Evolutionary conservation across 2,329 filamentous ascomycete genomes (phyloP).

Genomic region (Simplicillium sp.): DNA sequence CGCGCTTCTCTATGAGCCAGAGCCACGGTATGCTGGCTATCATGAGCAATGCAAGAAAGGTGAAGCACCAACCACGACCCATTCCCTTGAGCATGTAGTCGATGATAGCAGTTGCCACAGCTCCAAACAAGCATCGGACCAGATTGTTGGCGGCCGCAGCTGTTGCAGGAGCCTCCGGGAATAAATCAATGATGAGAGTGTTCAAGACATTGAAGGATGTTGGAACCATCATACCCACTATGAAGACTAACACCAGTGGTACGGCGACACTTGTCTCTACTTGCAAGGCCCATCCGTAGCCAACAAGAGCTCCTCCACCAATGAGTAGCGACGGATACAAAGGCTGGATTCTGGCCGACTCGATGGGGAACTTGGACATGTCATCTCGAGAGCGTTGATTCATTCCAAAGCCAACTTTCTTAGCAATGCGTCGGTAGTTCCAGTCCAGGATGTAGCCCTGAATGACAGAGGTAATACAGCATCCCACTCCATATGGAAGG

Average conservation of each 20-base stretch:
- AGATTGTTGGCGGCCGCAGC: conserved; percentile 57
- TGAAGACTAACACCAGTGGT: conserved; percentile 45
- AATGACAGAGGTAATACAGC: conserved; percentile 34
- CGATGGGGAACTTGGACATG: conserved; percentile 42
- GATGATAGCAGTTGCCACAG: conserved; percentile 48
- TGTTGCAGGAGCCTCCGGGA: conserved; percentile 50
- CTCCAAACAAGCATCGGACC: conserved; percentile 51
- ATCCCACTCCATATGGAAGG: conserved; percentile 43
- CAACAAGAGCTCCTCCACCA: conserved; percentile 41
- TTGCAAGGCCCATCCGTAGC: conserved; percentile 50
- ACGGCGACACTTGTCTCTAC: conserved; percentile 39
- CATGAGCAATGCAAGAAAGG: conserved; percentile 44
- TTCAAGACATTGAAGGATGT: conserved; percentile 56
- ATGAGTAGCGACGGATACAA: conserved; percentile 44
- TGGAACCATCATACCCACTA: conserved; percentile 48
- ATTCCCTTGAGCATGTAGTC: conserved; percentile 46
- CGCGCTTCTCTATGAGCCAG: conserved; percentile 36
- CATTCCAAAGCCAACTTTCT: conserved; percentile 49
- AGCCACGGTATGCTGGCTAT: conserved; percentile 37
- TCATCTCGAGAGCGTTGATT: conserved; percentile 47
- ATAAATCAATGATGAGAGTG: conserved; percentile 54
- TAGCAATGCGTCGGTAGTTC: conserved; percentile 63
- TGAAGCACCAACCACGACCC: conserved; percentile 55
- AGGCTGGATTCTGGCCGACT: conserved; percentile 43
- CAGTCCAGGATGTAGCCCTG: conserved; percentile 52